Evolutionary conservation across 768 basidiomycete genomes (phyloP).

Genomic region (Sporobolomyces roseus): DNA sequence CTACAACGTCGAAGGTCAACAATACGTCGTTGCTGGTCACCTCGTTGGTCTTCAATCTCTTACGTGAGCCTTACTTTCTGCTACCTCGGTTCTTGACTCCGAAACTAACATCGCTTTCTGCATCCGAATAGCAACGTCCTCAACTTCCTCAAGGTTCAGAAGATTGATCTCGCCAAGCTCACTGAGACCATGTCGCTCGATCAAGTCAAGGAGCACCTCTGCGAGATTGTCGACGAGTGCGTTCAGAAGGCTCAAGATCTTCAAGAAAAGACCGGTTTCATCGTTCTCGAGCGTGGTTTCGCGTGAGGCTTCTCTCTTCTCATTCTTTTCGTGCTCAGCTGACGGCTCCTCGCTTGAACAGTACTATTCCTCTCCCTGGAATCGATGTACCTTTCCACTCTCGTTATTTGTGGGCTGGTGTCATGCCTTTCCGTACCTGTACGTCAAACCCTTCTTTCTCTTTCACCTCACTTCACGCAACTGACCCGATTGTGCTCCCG

Average conservation of each 20-base stretch:
- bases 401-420: conserved; percentile 86
- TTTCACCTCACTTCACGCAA: not conserved
- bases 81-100: no score
- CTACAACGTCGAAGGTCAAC: conserved; percentile 72
- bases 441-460: not conserved
- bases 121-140: no score
- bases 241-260: conserved; percentile 70
- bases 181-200: conserved; percentile 83
- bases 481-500: not conserved
- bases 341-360: no score
- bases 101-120: no score
- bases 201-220: conserved; percentile 92
- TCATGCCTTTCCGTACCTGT: conserved; percentile 40
- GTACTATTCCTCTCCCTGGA: conserved; percentile 59
- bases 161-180: conserved; percentile 65
- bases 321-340: no score
- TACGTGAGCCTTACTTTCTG: no score
- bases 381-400: conserved; percentile 99
- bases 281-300: conserved; percentile 93
- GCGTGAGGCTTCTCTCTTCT: no score
- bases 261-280: conserved; percentile 70
- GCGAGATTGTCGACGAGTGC: conserved; percentile 81
- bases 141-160: conserved; percentile 93
- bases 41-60: conserved; percentile 85
- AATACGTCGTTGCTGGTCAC: conserved; percentile 99